Base-by-base conservation (phyloP, 768 basidiomycete species). In the Collybia sordida region DNA sequence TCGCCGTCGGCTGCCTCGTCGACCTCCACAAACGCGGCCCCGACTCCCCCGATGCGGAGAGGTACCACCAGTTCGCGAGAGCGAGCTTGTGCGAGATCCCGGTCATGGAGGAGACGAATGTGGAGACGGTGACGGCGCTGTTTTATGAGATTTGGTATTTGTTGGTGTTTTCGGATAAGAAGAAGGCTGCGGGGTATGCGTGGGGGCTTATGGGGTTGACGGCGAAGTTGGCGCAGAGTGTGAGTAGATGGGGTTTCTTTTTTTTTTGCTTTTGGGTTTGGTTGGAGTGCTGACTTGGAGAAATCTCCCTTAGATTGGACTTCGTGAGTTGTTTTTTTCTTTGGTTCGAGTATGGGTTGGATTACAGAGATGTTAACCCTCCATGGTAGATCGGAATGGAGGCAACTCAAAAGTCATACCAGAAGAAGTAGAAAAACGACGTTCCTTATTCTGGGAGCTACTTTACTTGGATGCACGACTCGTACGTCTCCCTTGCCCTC, bases 91-190 rank as follows among this genome's bases (percentile, higher is more conserved):
- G 77, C 52, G 83, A 85, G 60, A 75, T 80, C 44, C 80, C 81
- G 24, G 74, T 85, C 47, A 82, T 86, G 79, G 83, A 83, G 55
- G 81, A 85, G 49, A 83, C 85, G 3, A 84, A 80, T 50, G 72
- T 85, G 24, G 83, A 86, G 57, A 82, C 83, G 19, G 77, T 88
- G 28, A 66, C 67, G 11, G 70, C 68, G 12, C 68, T 86, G 59
- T 86, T 86, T 57, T 84, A 83, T 58, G 77, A 78, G 56, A 77
- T 76, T 25, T 86, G 85, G 82, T 87, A 83, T 58, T 70, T 87
- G 43, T 66, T 85, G 35, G 81, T 86, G 49, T 87, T 85, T 62
- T 85, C 83, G 18, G 83, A 85, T 64, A 78, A 82, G 64, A 85
- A 82, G 57, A 83, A 83, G 61, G 83, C 83, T 0, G 75, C 79